These are phyloP conservation scores for Piromyces finnis DNA, from an alignment of 192 early-diverging fungal genomes.

Conservation along the genomic window DNA sequence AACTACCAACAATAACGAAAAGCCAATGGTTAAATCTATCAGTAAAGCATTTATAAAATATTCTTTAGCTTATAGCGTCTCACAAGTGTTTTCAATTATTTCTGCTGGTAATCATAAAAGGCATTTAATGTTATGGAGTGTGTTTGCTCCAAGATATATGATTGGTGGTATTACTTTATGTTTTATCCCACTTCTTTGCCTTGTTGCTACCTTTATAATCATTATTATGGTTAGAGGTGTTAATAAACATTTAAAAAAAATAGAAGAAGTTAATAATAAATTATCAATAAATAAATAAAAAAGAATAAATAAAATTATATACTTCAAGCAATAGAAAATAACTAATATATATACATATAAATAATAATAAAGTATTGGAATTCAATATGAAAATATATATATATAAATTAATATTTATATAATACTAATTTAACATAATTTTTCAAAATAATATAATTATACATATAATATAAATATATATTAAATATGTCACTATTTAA, in stretches of 20 bases:
- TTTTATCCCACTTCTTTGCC: background rate
- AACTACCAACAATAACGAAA: constrained; percentile 10
- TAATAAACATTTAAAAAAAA: background rate
- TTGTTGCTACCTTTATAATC: background rate
- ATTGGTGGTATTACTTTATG: background rate
- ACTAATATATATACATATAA: no score
- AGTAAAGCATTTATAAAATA: constrained; percentile 18
- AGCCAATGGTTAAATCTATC: constrained; percentile 14
- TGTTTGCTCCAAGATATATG: constrained; percentile 84
- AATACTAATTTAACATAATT: no score
- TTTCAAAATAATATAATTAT: no score
- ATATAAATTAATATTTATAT: no score
- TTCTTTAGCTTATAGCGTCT: constrained; percentile 23
- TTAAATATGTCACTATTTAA: no score
- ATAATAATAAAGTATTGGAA: no score
- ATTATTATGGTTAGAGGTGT: background rate
- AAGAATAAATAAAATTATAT: no score
- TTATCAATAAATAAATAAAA: no score
- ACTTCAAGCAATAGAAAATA: no score
- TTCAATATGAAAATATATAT: no score
- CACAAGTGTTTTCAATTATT: constrained; percentile 22
- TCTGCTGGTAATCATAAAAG: constrained; percentile 53
- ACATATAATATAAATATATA: no score
- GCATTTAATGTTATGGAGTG: constrained; percentile 95
- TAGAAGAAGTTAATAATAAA: background rate